Base-by-base conservation (phyloP, 495 filamentous ascomycete genomes). In the Penicillium goetzii region DNA sequence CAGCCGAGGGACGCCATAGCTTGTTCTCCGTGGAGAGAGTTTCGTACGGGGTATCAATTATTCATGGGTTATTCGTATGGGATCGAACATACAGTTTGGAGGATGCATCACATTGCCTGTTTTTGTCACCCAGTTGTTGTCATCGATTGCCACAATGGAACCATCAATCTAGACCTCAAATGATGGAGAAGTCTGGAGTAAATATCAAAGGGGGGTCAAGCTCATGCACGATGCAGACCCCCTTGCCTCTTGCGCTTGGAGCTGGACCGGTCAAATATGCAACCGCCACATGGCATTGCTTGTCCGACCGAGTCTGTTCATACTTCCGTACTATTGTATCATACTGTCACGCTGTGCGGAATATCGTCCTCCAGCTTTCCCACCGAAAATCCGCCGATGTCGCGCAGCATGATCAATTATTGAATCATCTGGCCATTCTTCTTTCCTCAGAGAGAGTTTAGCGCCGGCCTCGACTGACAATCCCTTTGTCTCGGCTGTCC, bases 251-350 rank as follows among this genome's bases (percentile, higher is more conserved):
- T 25, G 9, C 14, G 25, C 19, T 51, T 51, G 47, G 14, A 30
- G 23, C 47, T 51, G 43, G 26, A 30, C 23, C 25, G n/a, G 47
- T 51, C 47, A 11, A 30, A 9, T 26, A 51, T 51, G 47, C 47
- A 51, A 51, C 9, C 6, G 10, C 26, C 47, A 30, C 47, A 51
- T 30, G 47, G 47, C 25, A 51, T 26, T 23, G 43, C 43, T 47
- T 47, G 43, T 25, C 11, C 43, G 43, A 47, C 21, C 43, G 19
- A 47, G 43, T 47, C 43, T 23, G 43, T 25, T 47, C 43, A 47
- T 47, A 32, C 6, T 4, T 32, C 6, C 30, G 30, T 32, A 47
- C 43, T 47, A 47, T 47, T 47, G 43, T 47, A 47, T 14, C 43
- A 47, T 12, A 47, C 21, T 23, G 43, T 23, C 43, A 40, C 12